Percentiles rank a stretch among this genome's conserved stretches.
phyloP scores from a whole-genome alignment of 1,284 basidiomycete species.

The Paramarasmius palmivorus region DNA sequence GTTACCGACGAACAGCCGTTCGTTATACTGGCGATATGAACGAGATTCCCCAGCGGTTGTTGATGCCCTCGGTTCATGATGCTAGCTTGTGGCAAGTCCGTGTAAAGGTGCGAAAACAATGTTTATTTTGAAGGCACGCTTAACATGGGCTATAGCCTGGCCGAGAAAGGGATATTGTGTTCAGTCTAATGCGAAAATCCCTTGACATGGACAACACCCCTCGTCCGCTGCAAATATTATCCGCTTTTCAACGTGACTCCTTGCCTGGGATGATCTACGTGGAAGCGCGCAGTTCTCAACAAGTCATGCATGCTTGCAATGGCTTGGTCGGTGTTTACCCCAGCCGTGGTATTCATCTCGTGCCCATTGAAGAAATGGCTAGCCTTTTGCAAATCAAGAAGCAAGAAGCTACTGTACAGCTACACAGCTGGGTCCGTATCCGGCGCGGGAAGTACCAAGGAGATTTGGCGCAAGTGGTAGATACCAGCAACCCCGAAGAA shows the following conservation, averaged over 20 bases:
- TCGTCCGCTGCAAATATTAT: conserved; percentile 82
- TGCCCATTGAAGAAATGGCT: conserved; percentile 99
- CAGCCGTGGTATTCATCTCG: conserved; percentile 79
- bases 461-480: conserved; percentile 94
- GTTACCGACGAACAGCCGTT: conserved; percentile 70
- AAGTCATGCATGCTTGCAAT: conserved; percentile 83
- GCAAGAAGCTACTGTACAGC: conserved; percentile 83
- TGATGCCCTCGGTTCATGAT: conserved; percentile 97
- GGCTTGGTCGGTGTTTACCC: conserved; percentile 94
- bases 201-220: conserved; percentile 78
- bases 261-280: conserved; percentile 95
- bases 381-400: conserved; percentile 95
- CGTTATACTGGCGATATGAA: conserved; percentile 91
- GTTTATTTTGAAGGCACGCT: too few relatives aligned
- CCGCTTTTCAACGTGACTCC: conserved; percentile 95
- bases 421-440: conserved; percentile 94
- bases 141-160: conserved; percentile 85
- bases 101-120: conserved; percentile 69
- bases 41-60: conserved; percentile 90
- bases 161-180: conserved; percentile 89
- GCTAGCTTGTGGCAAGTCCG: conserved; percentile 95
- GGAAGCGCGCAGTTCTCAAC: conserved; percentile 86
- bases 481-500: conserved; percentile 92
- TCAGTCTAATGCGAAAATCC: conserved; percentile 93
- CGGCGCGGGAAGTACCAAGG: conserved; percentile 93